phyloP scores from a whole-genome alignment of 2,329 filamentous ascomycete genomes.

The Cyphellophora europaea region DNA sequence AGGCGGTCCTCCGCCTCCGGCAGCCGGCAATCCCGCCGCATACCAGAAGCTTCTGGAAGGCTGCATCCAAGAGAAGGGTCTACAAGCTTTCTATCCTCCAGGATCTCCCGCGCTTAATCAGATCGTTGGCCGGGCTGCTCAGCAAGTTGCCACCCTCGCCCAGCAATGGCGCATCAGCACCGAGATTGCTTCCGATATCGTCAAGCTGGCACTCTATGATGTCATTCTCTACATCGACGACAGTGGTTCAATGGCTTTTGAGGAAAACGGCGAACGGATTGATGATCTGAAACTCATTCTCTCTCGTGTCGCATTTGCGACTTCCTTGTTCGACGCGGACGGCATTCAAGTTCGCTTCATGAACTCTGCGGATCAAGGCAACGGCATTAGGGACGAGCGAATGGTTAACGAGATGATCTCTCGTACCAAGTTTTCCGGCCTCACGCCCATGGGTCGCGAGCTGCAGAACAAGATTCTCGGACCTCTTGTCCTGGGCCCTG shows the following conservation, averaged over 20 bases:
- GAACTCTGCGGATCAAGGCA: constrained; percentile 48
- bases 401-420: constrained; percentile 51
- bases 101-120: constrained; percentile 41
- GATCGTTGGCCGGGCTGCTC: constrained; percentile 39
- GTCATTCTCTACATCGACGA: constrained; percentile 58
- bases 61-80: constrained; percentile 50
- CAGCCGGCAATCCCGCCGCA: constrained; percentile 39
- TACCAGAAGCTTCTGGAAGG: constrained; percentile 49
- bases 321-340: constrained; percentile 60
- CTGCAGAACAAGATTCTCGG: constrained; percentile 56
- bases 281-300: constrained; percentile 57
- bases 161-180: constrained; percentile 47
- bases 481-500: constrained; percentile 46
- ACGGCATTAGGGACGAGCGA: constrained; percentile 47
- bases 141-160: constrained; percentile 46
- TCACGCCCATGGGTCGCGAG: constrained; percentile 58
- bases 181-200: constrained; percentile 54
- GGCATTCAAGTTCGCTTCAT: constrained; percentile 62
- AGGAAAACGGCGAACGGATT: constrained; percentile 58
- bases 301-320: constrained; percentile 52
- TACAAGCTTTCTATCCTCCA: constrained; percentile 51
- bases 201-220: constrained; percentile 52
- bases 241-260: constrained; percentile 61
- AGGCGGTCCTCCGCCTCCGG: constrained; percentile 21
- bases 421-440: constrained; percentile 53